Evolutionary conservation across 1,284 basidiomycete species (phyloP), one percentile per base, ranked within the genome.

Genomic region (Marasmius sp.): DNA sequence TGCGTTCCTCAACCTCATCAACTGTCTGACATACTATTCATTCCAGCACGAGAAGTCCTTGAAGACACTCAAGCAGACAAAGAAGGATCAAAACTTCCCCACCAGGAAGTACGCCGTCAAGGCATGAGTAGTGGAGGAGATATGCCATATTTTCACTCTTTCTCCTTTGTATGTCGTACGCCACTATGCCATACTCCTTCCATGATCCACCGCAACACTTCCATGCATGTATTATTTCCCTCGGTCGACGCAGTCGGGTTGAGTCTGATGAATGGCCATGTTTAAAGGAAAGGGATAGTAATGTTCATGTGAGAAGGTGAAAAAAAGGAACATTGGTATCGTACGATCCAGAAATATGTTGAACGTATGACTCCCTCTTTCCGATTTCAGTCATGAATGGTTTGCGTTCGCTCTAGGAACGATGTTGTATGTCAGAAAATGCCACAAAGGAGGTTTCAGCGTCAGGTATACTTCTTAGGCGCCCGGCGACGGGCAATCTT

Each of bases 11-110:
- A 48, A 33, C 20, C 45, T 16, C 45, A 36, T 14, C 62, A 22
- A 39, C 61, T 45, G 49, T 58, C 60, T 70, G 48, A 64, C 14
- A 56, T 63, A 64, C 67, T 64, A 59, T 39, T 48, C 39, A 55
- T 51, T 66, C 27, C 70, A 94, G 92, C 87, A 91, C 79, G 95
- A 98, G 80, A 75, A 79, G 68, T 87, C 86, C 70, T 77, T 87
- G 70, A 93, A 92, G 85, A 98, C 96, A 64, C 82, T 91, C 77
- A 93, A 91, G 81, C 93, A 95, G 79, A 84, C 81, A 78, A 98
- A 98, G 92, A 94, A 92, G 85, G 89, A 94, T 67, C 85, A 87
- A 73, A 95, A 97, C 85, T 98, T 98, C 86, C 94, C 94, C 33
- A 74, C 81, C 71, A 83, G 92, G 74, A 93, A 91, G 79, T 93